phyloP scores from a whole-genome alignment of 176 grass and related monocot species.

The Puya raimondii region DNA sequence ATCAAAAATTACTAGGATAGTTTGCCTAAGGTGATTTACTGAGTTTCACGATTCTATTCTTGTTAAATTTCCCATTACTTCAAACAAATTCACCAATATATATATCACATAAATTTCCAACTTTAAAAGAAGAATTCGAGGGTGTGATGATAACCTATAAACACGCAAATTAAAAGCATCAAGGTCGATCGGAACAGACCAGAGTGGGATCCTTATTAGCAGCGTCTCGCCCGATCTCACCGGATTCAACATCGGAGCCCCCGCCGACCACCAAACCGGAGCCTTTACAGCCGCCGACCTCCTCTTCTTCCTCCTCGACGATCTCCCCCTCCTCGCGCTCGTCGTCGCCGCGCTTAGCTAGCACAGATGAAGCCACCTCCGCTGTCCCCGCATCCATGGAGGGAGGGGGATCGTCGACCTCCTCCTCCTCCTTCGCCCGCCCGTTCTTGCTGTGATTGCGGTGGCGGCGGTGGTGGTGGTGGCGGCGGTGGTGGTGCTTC shows the following conservation, averaged over 20 bases:
- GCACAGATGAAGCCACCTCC: conserved; percentile 5
- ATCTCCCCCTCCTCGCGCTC: conserved; percentile 95
- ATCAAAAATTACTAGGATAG: neutral
- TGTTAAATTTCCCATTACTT: neutral
- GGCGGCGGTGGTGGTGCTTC: conserved; percentile 37
- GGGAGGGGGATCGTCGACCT: neutral
- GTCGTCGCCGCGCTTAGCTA: conserved; percentile 16
- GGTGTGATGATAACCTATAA: conserved; percentile 31
- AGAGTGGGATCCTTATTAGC: conserved; percentile 20
- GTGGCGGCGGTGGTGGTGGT: conserved; percentile 13
- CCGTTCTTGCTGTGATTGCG: conserved; percentile 23
- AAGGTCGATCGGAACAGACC: conserved; percentile 38
- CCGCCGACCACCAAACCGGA: conserved; percentile 20
- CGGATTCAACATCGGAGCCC: conserved; percentile 20
- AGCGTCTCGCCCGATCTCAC: conserved; percentile 19
- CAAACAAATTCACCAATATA: neutral
- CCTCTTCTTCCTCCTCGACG: conserved; percentile 50
- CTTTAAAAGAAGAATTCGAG: conserved; percentile 12
- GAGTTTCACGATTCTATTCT: neutral
- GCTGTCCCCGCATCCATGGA: neutral
- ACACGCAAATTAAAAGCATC: conserved; percentile 19
- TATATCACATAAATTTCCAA: neutral
- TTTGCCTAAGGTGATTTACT: neutral
- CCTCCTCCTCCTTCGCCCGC: conserved; percentile 8
- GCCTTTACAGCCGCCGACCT: conserved; percentile 10